Base-by-base conservation (phyloP, 805 yeast genomes). In the Ogataea angusta region DNA sequence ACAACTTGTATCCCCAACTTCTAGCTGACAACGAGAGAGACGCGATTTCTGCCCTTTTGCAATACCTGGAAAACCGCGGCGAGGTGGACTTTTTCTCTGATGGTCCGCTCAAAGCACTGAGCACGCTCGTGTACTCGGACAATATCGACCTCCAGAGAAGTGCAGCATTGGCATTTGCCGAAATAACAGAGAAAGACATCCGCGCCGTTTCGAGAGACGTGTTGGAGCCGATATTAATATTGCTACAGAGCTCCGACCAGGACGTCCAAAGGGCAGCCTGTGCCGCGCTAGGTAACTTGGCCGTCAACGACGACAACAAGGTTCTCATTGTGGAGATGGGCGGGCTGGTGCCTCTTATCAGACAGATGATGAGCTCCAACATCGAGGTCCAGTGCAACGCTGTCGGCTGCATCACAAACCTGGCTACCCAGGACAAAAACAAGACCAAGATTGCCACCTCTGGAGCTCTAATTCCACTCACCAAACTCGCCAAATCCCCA, bases 381-480 rank as follows among this genome's bases (percentile, higher is more conserved):
- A 95, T 93, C 43, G 99, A 93, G 64, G 98, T 93, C 28, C 99
- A 93, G 67, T 93, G 99, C 66, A 93, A 93, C 61, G 99, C 99
- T 2, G 99, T 93, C 42, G 99, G 99, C 13, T 93, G 99, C 63
- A 90, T 93, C 59, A 93, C 99, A 26, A 93, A 93, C 61, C 76
- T 93, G 64, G 99, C 99, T 6, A 93, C 99, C 6, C 96, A 87
- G 66, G 99, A 93, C 65, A 96, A 88, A 57, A 93, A 93, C 68
- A 93, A 93, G 64, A 82, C 93, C 38, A 89, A 88, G 62, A 93
- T 93, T 56, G 99, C 99, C 15, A 83, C 89, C 35, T 82, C 95
- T 16, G 99, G 99, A 14, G 99, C 99, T 1, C 73, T 93, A 45
- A 82, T 88, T 22, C 99, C 99, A 3, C 75, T 93, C 55, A 91